phyloP scores from a whole-genome alignment of 768 basidiomycete species.

The Chalciporus pseudorubinellus region DNA sequence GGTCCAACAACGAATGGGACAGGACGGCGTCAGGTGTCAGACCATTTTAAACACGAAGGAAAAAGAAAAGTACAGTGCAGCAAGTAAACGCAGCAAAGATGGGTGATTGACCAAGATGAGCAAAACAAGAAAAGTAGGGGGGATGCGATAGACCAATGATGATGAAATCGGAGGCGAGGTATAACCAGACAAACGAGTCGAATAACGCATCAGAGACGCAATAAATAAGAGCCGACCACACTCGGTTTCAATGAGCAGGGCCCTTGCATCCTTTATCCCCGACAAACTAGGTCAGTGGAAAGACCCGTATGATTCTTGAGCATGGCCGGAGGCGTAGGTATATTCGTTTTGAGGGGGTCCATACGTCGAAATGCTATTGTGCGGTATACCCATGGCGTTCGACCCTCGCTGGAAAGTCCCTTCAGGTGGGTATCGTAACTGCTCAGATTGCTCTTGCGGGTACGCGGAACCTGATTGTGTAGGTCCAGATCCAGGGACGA shows the following conservation, averaged over 20 bases:
- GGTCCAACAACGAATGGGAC: background rate
- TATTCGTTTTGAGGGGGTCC: slow-evolving; percentile 19
- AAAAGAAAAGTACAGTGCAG: slow-evolving; percentile 10
- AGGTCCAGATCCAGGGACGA: slow-evolving; percentile 13
- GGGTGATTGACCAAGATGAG: slow-evolving; percentile 8
- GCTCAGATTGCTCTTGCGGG: slow-evolving; percentile 4
- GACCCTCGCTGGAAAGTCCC: slow-evolving; percentile 12
- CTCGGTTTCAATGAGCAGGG: background rate
- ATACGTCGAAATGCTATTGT: slow-evolving; percentile 16
- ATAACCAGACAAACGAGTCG: slow-evolving; percentile 2
- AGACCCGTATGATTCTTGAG: slow-evolving; percentile 22
- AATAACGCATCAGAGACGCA: background rate
- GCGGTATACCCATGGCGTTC: slow-evolving; percentile 13
- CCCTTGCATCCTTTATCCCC: slow-evolving; percentile 2
- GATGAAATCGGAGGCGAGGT: slow-evolving; percentile 6
- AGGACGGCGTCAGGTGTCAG: too few relatives aligned
- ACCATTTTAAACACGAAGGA: slow-evolving; percentile 12
- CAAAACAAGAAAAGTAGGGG: slow-evolving; percentile 10
- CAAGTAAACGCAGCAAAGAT: slow-evolving; percentile 10
- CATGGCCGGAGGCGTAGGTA: slow-evolving; percentile 21
- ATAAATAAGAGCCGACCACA: slow-evolving; percentile 7
- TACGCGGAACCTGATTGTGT: slow-evolving; percentile 13
- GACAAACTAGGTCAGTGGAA: slow-evolving; percentile 16
- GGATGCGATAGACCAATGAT: slow-evolving; percentile 1
- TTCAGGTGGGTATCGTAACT: slow-evolving; percentile 23